Base-by-base conservation (phyloP, 768 basidiomycete genomes). In the Antrodiella citrinella region DNA sequence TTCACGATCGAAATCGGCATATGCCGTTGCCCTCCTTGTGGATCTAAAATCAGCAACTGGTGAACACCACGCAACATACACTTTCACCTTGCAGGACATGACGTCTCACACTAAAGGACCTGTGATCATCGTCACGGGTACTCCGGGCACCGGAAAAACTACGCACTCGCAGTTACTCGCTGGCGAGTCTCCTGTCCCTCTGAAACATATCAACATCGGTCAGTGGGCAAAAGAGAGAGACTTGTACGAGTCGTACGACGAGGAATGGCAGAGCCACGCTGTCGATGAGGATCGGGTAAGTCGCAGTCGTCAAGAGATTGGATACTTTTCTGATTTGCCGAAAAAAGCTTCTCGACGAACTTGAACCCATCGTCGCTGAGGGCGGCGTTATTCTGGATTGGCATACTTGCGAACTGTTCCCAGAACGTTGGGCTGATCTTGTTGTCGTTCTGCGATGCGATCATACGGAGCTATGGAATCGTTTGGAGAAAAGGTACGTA, bases 251-350 rank as follows among this genome's bases (percentile, higher is more conserved):
- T 81, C 84, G 0, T 98, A 78, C 62, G 91, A 99, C 62, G 79
- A 92, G 19, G 92, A 97, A 62, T 99, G 96, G 96, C 84, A 94
- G 61, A 84, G 81, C 45, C 96, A 90, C 65, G 86, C 82, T 2
- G 88, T 96, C 7, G 91, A 98, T 61, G 96, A 99, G 66, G 96
- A 99, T 72, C 90, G 91, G 77, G 93, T 93, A 54, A 47, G 78
- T 49, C 22, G n/a, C n/a, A n/a, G n/a, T n/a, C n/a, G n/a, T n/a
- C n/a, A n/a, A n/a, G n/a, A n/a, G n/a, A n/a, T 21, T 38, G 40
- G 42, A 49, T 54, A 44, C 39, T 22, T 46, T 25, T 12, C 39
- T 46, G 18, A 49, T n/a, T n/a, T n/a, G n/a, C n/a, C n/a, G n/a
- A n/a, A n/a, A n/a, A n/a, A 60, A 96, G 93, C 71, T 96, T 22